Conservation (phyloP, 176 grass and related monocot species). For the Olyra latifolia region DNA sequence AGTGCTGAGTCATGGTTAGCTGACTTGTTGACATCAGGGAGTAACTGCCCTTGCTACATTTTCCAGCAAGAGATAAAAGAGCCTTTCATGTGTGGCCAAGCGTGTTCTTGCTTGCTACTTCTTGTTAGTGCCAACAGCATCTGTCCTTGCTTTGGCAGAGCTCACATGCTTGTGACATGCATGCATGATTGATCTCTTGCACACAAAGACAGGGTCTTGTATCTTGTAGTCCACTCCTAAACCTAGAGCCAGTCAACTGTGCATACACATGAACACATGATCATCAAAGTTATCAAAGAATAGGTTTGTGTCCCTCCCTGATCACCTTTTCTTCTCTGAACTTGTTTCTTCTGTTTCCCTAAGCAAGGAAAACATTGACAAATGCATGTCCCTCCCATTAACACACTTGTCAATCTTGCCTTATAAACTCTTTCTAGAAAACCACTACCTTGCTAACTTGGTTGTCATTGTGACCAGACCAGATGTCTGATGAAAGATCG, state of each 20-base stretch:
- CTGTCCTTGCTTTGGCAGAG: constrained; percentile 55
- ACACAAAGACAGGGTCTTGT: neutral
- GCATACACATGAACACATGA: neutral
- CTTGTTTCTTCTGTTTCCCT: neutral
- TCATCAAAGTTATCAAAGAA: neutral
- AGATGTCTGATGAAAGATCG: neutral
- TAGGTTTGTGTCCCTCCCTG: neutral
- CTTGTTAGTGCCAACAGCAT: constrained; percentile 32
- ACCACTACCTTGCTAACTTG: neutral
- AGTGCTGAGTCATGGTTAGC: constrained; percentile 27
- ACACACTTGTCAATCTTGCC: neutral
- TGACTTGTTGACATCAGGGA: constrained; percentile 38
- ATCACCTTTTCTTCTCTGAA: neutral
- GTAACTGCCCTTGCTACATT: constrained; percentile 34
- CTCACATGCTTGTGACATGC: constrained; percentile 49
- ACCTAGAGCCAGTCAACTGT: constrained; percentile 15
- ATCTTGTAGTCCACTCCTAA: constrained; percentile 43
- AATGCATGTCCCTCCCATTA: neutral
- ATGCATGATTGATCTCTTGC: constrained; percentile 32
- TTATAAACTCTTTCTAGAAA: neutral
- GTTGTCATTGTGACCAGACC: neutral
- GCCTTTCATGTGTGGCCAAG: constrained; percentile 40
- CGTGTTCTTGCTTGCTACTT: constrained; percentile 23
- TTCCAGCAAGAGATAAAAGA: constrained; percentile 38
- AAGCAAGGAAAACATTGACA: neutral